Percentiles rank a stretch among this genome's conserved stretches.
phyloP scores from a whole-genome alignment of 306 rosid species.

The Mucuna pruriens region DNA sequence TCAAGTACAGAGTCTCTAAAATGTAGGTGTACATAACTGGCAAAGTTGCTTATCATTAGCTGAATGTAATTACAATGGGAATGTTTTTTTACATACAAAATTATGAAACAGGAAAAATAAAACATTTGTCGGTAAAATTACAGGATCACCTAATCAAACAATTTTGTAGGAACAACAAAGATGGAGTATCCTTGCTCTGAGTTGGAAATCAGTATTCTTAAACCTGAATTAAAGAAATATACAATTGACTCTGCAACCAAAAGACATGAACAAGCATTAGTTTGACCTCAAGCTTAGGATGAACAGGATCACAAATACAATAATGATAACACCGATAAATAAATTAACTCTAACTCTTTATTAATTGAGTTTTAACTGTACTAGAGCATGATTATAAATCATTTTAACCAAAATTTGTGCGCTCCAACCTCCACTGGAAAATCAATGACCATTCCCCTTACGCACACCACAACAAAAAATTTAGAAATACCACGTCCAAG shows the following conservation, averaged over 20 bases:
- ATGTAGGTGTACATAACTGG: slow-evolving; percentile 37
- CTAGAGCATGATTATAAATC: slow-evolving; percentile 1
- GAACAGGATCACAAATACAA: background rate
- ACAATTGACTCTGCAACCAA: slow-evolving; percentile 70
- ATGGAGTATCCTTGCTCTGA: slow-evolving; percentile 54
- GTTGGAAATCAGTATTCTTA: slow-evolving; percentile 59
- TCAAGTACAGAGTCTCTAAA: background rate
- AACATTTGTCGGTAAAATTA: slow-evolving; percentile 41
- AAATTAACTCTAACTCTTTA: background rate
- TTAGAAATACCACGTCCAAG: background rate
- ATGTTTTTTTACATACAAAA: slow-evolving; percentile 59
- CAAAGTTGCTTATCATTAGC: slow-evolving; percentile 58
- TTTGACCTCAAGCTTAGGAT: slow-evolving; percentile 20
- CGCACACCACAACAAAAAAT: background rate
- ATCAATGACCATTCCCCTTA: slow-evolving; percentile 3
- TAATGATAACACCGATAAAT: background rate
- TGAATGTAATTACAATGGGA: slow-evolving; percentile 50
- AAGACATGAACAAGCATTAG: slow-evolving; percentile 42
- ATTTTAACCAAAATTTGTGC: background rate
- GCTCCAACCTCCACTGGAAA: background rate
- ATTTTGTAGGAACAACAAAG: slow-evolving; percentile 46
- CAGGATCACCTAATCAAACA: slow-evolving; percentile 51
- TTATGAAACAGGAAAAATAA: slow-evolving; percentile 49
- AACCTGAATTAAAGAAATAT: slow-evolving; percentile 58
- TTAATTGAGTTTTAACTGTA: background rate